These are phyloP conservation scores for Solanum hybrid DNA, from an alignment of 305 asterid species.

Conservation along the genomic window DNA sequence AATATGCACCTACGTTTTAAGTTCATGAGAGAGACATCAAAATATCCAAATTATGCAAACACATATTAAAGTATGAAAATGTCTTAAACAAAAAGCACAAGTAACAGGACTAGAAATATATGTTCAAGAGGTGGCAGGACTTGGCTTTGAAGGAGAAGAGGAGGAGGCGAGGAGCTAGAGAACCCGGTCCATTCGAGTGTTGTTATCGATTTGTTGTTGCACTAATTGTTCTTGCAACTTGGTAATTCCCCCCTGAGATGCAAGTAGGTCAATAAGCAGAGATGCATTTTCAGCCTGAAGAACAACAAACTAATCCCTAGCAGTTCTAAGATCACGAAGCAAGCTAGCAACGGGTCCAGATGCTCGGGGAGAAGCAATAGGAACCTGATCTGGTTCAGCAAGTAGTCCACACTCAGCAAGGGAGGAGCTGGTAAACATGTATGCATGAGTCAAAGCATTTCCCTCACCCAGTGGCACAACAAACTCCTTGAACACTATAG, in stretches of 20 bases:
- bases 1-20: neutral
- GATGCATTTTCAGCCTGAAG: neutral
- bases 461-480: neutral
- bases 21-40: neutral
- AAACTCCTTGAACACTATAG: neutral
- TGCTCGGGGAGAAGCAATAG: neutral
- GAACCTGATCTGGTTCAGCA: neutral
- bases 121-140: neutral
- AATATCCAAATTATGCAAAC: neutral
- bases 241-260: neutral
- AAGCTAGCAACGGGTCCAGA: neutral
- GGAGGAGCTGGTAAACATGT: neutral
- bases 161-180: neutral
- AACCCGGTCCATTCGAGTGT: neutral
- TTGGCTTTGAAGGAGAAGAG: neutral
- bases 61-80: neutral
- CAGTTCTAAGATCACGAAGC: neutral
- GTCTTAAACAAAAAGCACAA: neutral
- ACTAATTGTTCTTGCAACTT: neutral
- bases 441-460: neutral
- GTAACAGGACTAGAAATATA: neutral
- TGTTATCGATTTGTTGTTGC: neutral
- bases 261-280: neutral
- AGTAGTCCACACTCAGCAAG: neutral
- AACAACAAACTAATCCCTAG: neutral